A percentile compares a stretch with the other conserved stretches of the same genome.
Conservation (phyloP, 805 yeast genomes). For the Wickerhamomyces rabaulensis region DNA sequence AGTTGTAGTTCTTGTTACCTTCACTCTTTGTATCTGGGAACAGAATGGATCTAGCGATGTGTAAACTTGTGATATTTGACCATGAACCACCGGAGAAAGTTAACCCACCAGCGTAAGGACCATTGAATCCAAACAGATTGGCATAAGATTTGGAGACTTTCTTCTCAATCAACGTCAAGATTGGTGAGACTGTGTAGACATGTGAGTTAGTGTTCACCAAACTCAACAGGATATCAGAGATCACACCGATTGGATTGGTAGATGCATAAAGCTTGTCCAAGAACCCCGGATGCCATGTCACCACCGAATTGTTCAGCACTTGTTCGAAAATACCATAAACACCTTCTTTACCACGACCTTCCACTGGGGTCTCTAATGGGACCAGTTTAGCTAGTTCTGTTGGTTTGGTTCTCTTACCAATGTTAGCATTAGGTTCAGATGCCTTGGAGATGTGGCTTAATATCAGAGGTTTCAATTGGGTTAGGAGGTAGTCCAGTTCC, state of each 20-base stretch:
- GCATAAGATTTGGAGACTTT: slow-evolving; percentile 67
- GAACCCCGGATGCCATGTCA: slow-evolving; percentile 85
- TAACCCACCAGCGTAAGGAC: slow-evolving; percentile 65
- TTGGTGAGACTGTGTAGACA: slow-evolving; percentile 82
- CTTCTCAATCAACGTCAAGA: slow-evolving; percentile 69
- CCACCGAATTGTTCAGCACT: slow-evolving; percentile 62
- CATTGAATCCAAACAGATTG: slow-evolving; percentile 50
- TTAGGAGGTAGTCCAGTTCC: slow-evolving; percentile 52
- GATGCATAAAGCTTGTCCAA: slow-evolving; percentile 80
- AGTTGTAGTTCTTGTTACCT: slow-evolving; percentile 50
- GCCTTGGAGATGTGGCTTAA: slow-evolving; percentile 46
- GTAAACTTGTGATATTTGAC: slow-evolving; percentile 76
- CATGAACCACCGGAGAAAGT: slow-evolving; percentile 87
- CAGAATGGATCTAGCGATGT: slow-evolving; percentile 62
- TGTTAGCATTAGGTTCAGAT: slow-evolving; percentile 38
- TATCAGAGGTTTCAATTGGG: slow-evolving; percentile 45
- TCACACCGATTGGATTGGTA: slow-evolving; percentile 80
- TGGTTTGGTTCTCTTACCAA: slow-evolving; percentile 54
- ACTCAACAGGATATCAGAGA: slow-evolving; percentile 64
- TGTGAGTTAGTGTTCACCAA: slow-evolving; percentile 79
- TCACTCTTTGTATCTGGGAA: slow-evolving; percentile 63
- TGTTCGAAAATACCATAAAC: slow-evolving; percentile 47
- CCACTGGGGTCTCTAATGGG: slow-evolving; percentile 30
- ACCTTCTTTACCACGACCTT: slow-evolving; percentile 37
- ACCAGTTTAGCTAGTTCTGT: slow-evolving; percentile 33